Conservation (phyloP, 139 green algal species). For the Diplosphaera chodatii region DNA sequence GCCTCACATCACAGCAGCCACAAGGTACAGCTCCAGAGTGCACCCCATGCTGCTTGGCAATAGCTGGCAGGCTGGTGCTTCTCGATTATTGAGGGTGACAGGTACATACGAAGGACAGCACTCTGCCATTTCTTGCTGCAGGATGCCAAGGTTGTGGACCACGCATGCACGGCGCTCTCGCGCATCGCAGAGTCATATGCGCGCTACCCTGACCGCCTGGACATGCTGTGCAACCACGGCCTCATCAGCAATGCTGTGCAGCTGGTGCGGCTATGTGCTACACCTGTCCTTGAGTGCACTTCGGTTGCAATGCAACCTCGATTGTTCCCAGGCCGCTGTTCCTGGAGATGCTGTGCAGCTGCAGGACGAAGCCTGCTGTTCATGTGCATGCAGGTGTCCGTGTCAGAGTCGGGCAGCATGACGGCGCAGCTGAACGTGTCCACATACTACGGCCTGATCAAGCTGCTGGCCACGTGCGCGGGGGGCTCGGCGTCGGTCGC, state of each 20-base stretch:
- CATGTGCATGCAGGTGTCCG: constrained; percentile 19
- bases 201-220: constrained; percentile 34
- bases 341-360: too few relatives aligned
- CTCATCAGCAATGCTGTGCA: constrained; percentile 70
- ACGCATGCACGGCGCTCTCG: constrained; percentile 73
- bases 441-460: constrained; percentile 80
- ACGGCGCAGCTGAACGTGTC: constrained; percentile 53
- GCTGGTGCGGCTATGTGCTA: too few relatives aligned
- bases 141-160: constrained; percentile 84
- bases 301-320: too few relatives aligned
- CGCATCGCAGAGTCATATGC: constrained; percentile 69
- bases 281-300: too few relatives aligned
- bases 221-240: constrained; percentile 55
- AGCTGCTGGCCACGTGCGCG: constrained; percentile 66
- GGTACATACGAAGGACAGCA: too few relatives aligned
- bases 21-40: too few relatives aligned
- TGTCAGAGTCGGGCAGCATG: constrained; percentile 51
- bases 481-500: constrained; percentile 46
- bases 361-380: too few relatives aligned
- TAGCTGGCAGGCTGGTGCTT: too few relatives aligned
- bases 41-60: too few relatives aligned
- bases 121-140: constrained; percentile 18
- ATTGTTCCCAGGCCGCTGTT: too few relatives aligned
- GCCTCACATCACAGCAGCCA: too few relatives aligned
- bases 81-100: too few relatives aligned